These are phyloP conservation scores for Excoecaria agallocha DNA, from an alignment of 345 rosid species.

Conservation along the genomic window DNA sequence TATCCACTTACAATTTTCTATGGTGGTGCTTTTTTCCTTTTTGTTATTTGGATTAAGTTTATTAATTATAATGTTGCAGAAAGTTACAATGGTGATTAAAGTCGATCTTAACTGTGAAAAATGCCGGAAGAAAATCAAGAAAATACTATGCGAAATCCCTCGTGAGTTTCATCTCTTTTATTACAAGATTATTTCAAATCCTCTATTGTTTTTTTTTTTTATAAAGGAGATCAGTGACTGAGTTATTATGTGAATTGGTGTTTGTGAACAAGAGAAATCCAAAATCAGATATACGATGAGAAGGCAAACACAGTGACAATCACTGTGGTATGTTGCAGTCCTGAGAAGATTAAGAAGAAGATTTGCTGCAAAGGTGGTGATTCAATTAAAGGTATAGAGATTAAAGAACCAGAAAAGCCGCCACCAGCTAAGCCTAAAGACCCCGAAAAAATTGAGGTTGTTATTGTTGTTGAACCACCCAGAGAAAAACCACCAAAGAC, in stretches of 20 bases:
- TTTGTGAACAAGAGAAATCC: too few relatives aligned
- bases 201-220: too few relatives aligned
- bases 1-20: neutral
- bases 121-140: constrained; percentile 52
- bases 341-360: constrained; percentile 61
- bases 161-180: too few relatives aligned
- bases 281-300: constrained; percentile 61
- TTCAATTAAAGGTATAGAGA: constrained; percentile 51
- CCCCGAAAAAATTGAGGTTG: neutral
- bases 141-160: too few relatives aligned
- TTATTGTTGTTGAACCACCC: neutral
- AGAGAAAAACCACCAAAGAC: too few relatives aligned
- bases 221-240: too few relatives aligned
- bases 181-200: too few relatives aligned
- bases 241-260: too few relatives aligned
- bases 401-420: constrained; percentile 31
- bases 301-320: constrained; percentile 58
- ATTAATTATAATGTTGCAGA: constrained; percentile 24
- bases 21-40: neutral
- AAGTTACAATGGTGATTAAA: constrained; percentile 63
- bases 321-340: constrained; percentile 75
- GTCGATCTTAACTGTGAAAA: constrained; percentile 66
- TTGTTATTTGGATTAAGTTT: neutral
- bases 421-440: neutral
- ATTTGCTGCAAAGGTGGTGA: constrained; percentile 56